Conservation (phyloP, 257 asterid species). For the Penstemon eatonii region DNA sequence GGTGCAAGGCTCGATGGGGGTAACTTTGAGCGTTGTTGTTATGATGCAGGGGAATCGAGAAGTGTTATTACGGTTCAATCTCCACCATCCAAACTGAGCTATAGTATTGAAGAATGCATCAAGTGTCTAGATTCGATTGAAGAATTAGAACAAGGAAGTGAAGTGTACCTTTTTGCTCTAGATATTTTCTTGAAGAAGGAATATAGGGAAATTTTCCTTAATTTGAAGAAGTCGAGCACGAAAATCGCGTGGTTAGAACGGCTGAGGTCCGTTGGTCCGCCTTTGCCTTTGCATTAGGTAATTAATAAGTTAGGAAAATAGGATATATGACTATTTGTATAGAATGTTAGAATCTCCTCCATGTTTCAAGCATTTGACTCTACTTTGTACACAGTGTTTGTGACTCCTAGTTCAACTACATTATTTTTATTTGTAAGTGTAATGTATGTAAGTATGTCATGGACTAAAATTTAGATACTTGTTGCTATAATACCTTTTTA, state of each 20-base stretch:
- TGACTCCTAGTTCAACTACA: no score
- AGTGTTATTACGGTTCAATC: slow-evolving; percentile 33
- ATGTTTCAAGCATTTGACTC: no score
- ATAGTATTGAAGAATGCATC: slow-evolving; percentile 41
- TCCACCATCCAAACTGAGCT: slow-evolving; percentile 29
- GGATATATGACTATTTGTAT: background rate
- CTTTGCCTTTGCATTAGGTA: slow-evolving; percentile 27
- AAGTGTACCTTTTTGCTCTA: slow-evolving; percentile 36
- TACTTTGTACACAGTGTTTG: no score
- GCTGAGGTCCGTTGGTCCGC: slow-evolving; percentile 33
- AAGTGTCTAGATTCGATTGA: slow-evolving; percentile 34
- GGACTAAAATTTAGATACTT: no score
- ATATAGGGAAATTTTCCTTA: slow-evolving; percentile 40
- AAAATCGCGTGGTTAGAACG: slow-evolving; percentile 39
- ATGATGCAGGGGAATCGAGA: slow-evolving; percentile 38
- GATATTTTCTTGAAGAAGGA: slow-evolving; percentile 40
- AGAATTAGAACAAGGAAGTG: slow-evolving; percentile 39
- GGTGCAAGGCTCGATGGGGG: slow-evolving; percentile 19
- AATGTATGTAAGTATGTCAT: no score
- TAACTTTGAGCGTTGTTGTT: slow-evolving; percentile 28
- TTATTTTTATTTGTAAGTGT: no score
- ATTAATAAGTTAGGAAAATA: slow-evolving; percentile 2
- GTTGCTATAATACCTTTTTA: no score
- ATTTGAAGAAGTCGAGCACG: slow-evolving; percentile 37
- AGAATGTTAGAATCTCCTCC: no score